Conservation (phyloP, 208 protist genomes). For the Phytomonas sp. region DNA sequence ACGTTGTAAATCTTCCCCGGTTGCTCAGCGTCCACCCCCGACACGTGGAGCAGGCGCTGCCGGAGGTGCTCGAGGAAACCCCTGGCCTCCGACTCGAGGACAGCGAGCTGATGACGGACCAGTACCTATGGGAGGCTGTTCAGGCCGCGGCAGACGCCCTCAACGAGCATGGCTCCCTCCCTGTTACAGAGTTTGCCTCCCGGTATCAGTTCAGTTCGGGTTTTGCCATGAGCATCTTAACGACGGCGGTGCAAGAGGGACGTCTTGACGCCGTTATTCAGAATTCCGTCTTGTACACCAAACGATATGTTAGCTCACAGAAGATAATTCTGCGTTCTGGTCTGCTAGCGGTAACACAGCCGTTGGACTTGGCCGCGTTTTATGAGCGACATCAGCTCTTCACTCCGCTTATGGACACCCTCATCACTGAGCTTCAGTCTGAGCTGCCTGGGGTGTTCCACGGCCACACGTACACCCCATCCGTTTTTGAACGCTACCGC, state of each 20-base stretch:
- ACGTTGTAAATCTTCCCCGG: slow-evolving; percentile 62
- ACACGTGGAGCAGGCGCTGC: slow-evolving; percentile 63
- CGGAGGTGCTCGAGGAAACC: slow-evolving; percentile 45
- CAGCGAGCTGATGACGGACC: slow-evolving; percentile 61
- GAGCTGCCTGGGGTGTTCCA: slow-evolving; percentile 53
- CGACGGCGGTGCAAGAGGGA: slow-evolving; percentile 27
- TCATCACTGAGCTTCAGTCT: slow-evolving; percentile 25
- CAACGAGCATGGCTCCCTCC: slow-evolving; percentile 56
- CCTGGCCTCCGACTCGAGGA: slow-evolving; percentile 35
- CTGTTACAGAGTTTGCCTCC: slow-evolving; percentile 48
- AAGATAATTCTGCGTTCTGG: slow-evolving; percentile 49
- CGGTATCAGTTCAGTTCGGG: slow-evolving; percentile 50
- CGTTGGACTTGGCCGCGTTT: slow-evolving; percentile 47
- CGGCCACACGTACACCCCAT: slow-evolving; percentile 40
- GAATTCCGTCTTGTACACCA: slow-evolving; percentile 54
- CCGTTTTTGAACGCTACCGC: slow-evolving; percentile 34
- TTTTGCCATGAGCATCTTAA: slow-evolving; percentile 46
- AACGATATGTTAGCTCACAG: slow-evolving; percentile 56
- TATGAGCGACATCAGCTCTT: slow-evolving; percentile 51
- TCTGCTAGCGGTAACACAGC: slow-evolving; percentile 49
- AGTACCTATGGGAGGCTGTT: slow-evolving; percentile 48
- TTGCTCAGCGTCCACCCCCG: slow-evolving; percentile 58
- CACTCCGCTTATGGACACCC: slow-evolving; percentile 26
- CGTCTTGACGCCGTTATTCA: slow-evolving; percentile 37
- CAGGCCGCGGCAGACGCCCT: slow-evolving; percentile 36